phyloP scores from a whole-genome alignment of 139 green algal genomes.

The Pleodorina starrii region DNA sequence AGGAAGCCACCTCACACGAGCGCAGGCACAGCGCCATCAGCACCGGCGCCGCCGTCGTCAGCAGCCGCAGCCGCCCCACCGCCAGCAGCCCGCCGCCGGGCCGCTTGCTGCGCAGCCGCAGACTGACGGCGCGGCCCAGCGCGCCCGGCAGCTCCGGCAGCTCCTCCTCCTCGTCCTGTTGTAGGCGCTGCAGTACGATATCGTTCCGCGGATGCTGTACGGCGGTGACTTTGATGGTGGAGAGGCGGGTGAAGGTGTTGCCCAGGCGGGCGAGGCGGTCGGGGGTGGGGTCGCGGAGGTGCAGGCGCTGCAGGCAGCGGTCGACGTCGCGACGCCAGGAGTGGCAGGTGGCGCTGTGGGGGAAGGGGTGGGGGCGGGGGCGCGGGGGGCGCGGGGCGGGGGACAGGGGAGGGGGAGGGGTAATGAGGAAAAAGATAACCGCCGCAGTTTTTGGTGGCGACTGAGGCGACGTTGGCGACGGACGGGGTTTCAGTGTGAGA shows the following conservation, averaged over 20 bases:
- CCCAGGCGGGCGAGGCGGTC: not conserved
- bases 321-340: slow-evolving; percentile 1
- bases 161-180: slow-evolving; percentile 8
- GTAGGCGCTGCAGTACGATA: no score
- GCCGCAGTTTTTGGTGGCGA: no score
- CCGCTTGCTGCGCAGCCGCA: slow-evolving; percentile 42
- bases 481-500: no score
- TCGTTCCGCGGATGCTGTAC: not conserved
- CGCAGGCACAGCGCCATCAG: slow-evolving; percentile 31
- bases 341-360: not conserved
- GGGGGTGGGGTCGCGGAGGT: slow-evolving; percentile 17
- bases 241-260: not conserved
- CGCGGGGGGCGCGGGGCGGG: no score
- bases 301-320: slow-evolving; percentile 29
- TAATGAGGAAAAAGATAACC: no score
- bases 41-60: not conserved
- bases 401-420: no score
- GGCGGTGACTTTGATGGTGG: not conserved
- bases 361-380: no score
- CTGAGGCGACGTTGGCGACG: no score
- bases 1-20: slow-evolving; percentile 18
- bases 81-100: slow-evolving; percentile 9
- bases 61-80: slow-evolving; percentile 18
- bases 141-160: not conserved
- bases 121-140: not conserved